A percentile compares a stretch with the other conserved stretches of the same genome.
Conservation (phyloP, 371 early-diverging fungal species). For the Saksenaea vasiformis region DNA sequence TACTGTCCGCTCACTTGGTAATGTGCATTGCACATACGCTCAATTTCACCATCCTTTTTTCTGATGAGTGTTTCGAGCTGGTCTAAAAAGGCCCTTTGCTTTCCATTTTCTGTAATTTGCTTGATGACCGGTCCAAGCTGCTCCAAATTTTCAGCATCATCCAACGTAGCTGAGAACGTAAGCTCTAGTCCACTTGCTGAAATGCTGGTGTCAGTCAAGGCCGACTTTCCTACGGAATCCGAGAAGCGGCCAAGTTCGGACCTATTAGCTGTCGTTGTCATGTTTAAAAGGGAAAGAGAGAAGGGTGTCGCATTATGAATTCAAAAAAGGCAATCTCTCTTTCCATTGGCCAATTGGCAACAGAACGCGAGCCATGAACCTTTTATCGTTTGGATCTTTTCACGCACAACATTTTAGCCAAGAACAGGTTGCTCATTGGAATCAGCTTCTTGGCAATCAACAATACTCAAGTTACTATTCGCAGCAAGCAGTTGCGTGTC, state of each 20-base stretch:
- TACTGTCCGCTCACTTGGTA: constrained; percentile 75
- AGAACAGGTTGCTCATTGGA: neutral
- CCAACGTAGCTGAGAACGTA: constrained; percentile 42
- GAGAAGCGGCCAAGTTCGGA: constrained; percentile 17
- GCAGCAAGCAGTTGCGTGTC: neutral
- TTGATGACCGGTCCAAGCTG: constrained; percentile 90
- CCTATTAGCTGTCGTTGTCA: neutral
- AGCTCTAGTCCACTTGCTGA: constrained; percentile 36
- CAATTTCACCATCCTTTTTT: constrained; percentile 95
- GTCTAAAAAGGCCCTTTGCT: constrained; percentile 85
- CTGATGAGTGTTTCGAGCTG: constrained; percentile 80
- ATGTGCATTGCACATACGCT: constrained; percentile 94
- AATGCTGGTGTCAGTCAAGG: constrained; percentile 23
- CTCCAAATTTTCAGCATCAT: constrained; percentile 75
- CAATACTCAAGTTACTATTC: neutral
- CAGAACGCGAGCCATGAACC: neutral
- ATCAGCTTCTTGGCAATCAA: neutral
- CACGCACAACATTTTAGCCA: constrained; percentile 1
- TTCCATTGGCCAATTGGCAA: neutral
- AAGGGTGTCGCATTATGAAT: neutral
- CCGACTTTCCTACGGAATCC: constrained; percentile 4
- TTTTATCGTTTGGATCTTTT: constrained; percentile 5
- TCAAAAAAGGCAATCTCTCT: neutral
- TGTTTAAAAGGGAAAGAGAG: neutral
- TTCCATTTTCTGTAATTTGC: constrained; percentile 84